Percentiles rank a stretch among this genome's conserved stretches.
These are phyloP conservation scores for Cyclotella kingstonii DNA, from an alignment of 108 stramenopile species.

Conservation along the genomic window DNA sequence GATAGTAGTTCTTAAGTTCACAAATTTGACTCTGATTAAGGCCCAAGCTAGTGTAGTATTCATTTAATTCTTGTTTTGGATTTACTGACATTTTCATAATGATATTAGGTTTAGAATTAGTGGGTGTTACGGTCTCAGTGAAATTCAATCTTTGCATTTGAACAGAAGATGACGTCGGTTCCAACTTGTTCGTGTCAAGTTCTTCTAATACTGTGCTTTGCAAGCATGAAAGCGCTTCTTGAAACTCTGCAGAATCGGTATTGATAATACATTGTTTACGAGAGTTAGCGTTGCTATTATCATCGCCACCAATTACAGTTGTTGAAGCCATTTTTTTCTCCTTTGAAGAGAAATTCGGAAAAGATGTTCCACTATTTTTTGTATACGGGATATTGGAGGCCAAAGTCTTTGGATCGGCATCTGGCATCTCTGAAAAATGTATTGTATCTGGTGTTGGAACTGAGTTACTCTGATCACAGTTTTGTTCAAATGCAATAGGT, in stretches of 20 bases:
- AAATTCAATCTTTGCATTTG: background rate
- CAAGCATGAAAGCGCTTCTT: no score
- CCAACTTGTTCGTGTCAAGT: no score
- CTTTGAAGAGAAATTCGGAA: background rate
- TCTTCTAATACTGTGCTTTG: no score
- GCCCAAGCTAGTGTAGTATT: slow-evolving; percentile 9
- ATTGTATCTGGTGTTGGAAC: no score
- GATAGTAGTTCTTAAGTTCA: slow-evolving; percentile 1
- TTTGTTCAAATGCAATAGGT: no score
- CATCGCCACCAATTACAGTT: background rate
- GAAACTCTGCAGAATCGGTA: no score
- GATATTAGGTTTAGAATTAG: background rate
- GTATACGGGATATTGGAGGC: background rate
- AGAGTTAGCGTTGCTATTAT: background rate
- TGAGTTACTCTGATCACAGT: no score
- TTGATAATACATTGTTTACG: no score
- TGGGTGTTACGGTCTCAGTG: background rate
- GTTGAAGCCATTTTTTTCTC: background rate
- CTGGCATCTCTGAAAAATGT: no score
- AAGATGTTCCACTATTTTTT: background rate
- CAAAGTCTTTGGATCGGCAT: background rate
- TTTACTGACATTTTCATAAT: no score
- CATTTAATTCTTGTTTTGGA: slow-evolving; percentile 14
- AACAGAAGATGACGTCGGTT: no score
- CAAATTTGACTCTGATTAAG: background rate